Conservation (phyloP, 2,329 filamentous ascomycete species). For the Chaetomiaceae sp. region DNA sequence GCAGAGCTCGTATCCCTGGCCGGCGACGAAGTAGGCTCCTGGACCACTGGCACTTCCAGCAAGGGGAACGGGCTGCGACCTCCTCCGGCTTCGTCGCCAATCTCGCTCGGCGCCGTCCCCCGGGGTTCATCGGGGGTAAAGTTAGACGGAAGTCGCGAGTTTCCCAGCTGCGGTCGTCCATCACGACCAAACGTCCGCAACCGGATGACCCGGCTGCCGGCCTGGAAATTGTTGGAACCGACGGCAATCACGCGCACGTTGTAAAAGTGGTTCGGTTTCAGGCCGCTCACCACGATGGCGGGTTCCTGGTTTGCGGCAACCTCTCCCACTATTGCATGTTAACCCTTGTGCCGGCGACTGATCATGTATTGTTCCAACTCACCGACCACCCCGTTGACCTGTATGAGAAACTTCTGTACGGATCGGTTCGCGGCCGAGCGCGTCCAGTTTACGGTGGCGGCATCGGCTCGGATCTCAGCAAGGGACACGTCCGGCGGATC, state of each 20-base stretch:
- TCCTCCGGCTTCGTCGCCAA: conserved; percentile 47
- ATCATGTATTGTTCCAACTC: conserved; percentile 31
- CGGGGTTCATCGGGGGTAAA: conserved; percentile 51
- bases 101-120: conserved; percentile 38
- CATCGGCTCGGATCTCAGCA: conserved; percentile 80
- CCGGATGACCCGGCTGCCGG: conserved; percentile 79
- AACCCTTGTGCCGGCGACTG: conserved; percentile 16
- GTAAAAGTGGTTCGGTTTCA: conserved; percentile 85
- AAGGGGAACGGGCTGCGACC: conserved; percentile 49
- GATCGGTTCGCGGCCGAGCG: conserved; percentile 60
- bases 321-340: conserved; percentile 64
- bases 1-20: conserved; percentile 58
- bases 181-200: conserved; percentile 70
- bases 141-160: conserved; percentile 52
- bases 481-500: conserved; percentile 84
- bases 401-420: conserved; percentile 83
- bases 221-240: conserved; percentile 87
- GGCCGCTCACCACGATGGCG: conserved; percentile 83
- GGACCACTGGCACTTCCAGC: conserved; percentile 57
- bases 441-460: conserved; percentile 88
- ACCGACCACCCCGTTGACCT: conserved; percentile 92
- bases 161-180: conserved; percentile 57
- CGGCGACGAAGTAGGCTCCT: conserved; percentile 58
- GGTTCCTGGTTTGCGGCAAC: conserved; percentile 72
- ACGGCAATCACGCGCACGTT: conserved; percentile 91